Evolutionary conservation across 2,329 filamentous ascomycete genomes (phyloP).

Genomic region (Ophiocordyceps polyrhachis-furcata): DNA sequence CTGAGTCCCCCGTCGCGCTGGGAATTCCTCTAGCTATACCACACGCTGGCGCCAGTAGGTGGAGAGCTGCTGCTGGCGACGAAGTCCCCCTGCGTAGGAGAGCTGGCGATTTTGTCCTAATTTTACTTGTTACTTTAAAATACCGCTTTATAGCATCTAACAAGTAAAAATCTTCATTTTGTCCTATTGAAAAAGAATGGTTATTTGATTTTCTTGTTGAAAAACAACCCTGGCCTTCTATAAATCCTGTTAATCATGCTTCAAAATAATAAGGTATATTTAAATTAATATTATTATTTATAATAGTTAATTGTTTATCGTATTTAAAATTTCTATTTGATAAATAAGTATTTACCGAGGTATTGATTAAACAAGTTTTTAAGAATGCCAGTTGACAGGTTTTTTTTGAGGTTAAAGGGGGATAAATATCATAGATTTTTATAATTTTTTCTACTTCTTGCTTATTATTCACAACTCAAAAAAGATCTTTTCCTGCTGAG

Average conservation of each 20-base stretch:
- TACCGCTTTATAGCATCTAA: not conserved
- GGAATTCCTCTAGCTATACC: too few species aligned
- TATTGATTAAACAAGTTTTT: too few species aligned
- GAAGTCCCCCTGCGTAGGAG: too few species aligned
- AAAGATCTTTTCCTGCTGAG: not conserved
- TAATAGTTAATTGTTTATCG: not conserved
- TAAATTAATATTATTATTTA: not conserved
- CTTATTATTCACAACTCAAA: not conserved
- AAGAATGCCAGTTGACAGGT: too few species aligned
- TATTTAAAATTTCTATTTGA: not conserved
- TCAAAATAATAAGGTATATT: not conserved
- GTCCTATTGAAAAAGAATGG: not conserved
- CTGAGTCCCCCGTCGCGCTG: too few species aligned
- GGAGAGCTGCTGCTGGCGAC: too few species aligned
- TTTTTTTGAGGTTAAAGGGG: not conserved
- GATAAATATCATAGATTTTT: not conserved
- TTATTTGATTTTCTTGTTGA: not conserved
- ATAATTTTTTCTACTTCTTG: not conserved
- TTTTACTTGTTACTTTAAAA: not conserved
- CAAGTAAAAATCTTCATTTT: not conserved
- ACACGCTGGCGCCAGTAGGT: too few species aligned
- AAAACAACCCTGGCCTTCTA: not conserved
- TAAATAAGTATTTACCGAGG: not conserved
- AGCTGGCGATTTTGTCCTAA: not conserved
- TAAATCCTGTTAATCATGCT: not conserved